phyloP scores from a whole-genome alignment of 805 yeast species.

The Myxozyma melibiosi region DNA sequence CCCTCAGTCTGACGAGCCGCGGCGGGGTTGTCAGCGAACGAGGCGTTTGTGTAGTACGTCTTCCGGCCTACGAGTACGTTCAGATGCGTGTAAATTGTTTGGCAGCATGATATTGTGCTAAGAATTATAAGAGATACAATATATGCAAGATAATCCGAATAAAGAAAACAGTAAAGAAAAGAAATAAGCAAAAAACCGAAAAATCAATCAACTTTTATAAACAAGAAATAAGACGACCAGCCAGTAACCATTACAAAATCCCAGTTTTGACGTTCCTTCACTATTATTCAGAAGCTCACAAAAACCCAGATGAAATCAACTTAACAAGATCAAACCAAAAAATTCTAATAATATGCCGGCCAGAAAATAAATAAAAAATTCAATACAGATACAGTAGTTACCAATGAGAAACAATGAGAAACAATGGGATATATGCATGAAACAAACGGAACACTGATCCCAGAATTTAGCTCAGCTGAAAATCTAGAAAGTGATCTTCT shows the following conservation, averaged over 20 bases:
- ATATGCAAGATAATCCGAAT: constrained; percentile 6
- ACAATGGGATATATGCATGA: too few species aligned
- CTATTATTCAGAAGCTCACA: background rate
- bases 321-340: background rate
- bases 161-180: background rate
- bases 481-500: constrained; percentile 43
- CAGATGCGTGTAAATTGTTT: background rate
- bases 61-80: background rate
- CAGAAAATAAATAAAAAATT: background rate
- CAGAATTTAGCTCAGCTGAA: background rate
- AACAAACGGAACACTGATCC: background rate
- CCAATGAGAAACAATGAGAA: too few species aligned
- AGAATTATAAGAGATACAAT: background rate
- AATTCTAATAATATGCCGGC: background rate
- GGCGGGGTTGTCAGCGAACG: background rate
- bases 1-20: background rate
- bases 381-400: too few species aligned
- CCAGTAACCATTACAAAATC: background rate
- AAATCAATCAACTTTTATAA: constrained; percentile 7
- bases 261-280: constrained; percentile 1
- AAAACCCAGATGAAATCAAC: background rate
- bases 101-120: background rate
- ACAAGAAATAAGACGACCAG: background rate
- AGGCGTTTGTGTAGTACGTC: background rate
- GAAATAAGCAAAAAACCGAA: background rate